Evolutionary conservation across 805 yeast species (phyloP).

Genomic region (Sugiyamaella valdiviana): DNA sequence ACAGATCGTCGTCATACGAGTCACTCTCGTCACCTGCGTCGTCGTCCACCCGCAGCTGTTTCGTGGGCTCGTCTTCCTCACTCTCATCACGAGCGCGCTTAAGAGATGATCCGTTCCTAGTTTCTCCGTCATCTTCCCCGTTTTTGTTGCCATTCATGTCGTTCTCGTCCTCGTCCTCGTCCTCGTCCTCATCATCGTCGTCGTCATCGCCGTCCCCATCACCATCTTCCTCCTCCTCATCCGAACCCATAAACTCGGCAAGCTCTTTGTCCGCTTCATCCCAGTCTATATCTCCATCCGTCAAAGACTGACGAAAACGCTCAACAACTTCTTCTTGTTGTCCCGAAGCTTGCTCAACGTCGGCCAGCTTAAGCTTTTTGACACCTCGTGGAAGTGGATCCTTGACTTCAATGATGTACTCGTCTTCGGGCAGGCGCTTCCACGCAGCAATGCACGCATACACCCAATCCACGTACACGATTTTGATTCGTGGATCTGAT

Average conservation of each 20-base stretch:
- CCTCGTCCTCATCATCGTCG: slow-evolving; percentile 30
- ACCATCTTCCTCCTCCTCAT: slow-evolving; percentile 26
- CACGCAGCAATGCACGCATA: slow-evolving; percentile 79
- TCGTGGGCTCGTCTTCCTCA: not conserved
- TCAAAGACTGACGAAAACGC: slow-evolving; percentile 18
- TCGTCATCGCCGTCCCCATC: slow-evolving; percentile 28
- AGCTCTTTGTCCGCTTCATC: slow-evolving; percentile 49
- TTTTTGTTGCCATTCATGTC: too few species aligned
- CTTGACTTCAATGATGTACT: slow-evolving; percentile 40
- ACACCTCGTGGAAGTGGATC: slow-evolving; percentile 9
- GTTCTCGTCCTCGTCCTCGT: slow-evolving; percentile 19
- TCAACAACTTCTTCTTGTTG: slow-evolving; percentile 34
- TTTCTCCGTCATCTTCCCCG: too few species aligned
- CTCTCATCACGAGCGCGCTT: slow-evolving; percentile 10
- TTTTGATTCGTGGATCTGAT: slow-evolving; percentile 51
- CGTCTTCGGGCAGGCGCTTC: slow-evolving; percentile 59
- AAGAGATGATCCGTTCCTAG: too few species aligned
- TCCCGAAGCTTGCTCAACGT: slow-evolving; percentile 34
- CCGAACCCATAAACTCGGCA: slow-evolving; percentile 40
- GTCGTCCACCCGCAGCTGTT: not conserved
- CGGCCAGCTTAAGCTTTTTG: slow-evolving; percentile 34
- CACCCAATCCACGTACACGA: slow-evolving; percentile 92
- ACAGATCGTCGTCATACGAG: slow-evolving; percentile 25
- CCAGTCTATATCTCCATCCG: slow-evolving; percentile 40
- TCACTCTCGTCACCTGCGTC: slow-evolving; percentile 15